Evolutionary conservation across 176 grass and related monocot species (phyloP), one percentile per base, ranked within the genome.

Genomic region (Puya raimondii): DNA sequence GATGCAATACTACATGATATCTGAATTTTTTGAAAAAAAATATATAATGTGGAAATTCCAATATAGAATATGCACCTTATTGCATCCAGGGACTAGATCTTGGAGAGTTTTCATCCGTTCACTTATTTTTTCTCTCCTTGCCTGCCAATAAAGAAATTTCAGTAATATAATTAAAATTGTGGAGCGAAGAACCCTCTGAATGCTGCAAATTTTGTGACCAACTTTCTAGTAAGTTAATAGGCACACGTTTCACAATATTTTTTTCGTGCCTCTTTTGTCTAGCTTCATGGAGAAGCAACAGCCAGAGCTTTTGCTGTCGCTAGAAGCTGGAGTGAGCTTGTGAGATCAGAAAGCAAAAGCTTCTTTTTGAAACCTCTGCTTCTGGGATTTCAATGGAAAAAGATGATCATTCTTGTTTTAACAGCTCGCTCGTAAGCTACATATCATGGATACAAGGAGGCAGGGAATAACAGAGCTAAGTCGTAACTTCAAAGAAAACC

Each of bases 81-180:
- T 97, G 80, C 93, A 97, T 69, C 93, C 93, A 64, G 93, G 93
- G 64, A 92, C 86, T 2, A 97, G 81, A 90, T 92, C 93, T 87
- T 97, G 89, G 59, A 97, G 93, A 78, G 85, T 72, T 81, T 92
- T 97, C 93, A 97, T 97, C 42, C 89, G 84, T 69, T 97, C 93
- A 8, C 86, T 92, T 82, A 97, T 97, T 72, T 97, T 97, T 72
- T 97, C 89, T 83, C 93, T 88, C 2, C 89, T 81, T 76, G 89
- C 93, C 93, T 97, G 77, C 51, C 47, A 85, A 72, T n/a, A 76
- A 69, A 20, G 18, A 72, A 50, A 75, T 63, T 4, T 54, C 61
- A 66, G 26, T 58, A 69, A 72, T 54, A 50, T 71, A 2, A 16
- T 2, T 77, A 11, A 75, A 64, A 11, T 47, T 69, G 11, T 51